phyloP scores from a whole-genome alignment of 805 yeast species.

The Dipodascus albidus region DNA sequence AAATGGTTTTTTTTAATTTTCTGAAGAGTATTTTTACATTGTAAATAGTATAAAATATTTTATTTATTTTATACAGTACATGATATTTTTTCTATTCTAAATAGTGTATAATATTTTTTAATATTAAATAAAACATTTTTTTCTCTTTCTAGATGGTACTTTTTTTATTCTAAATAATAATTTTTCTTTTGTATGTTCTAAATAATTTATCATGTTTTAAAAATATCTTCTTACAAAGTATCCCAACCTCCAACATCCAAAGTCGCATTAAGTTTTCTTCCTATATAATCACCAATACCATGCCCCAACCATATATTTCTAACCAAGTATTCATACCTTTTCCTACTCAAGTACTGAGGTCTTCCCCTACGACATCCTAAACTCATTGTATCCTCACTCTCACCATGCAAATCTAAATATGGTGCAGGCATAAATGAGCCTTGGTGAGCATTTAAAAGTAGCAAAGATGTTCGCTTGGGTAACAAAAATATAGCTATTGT shows the following conservation, averaged over 20 bases:
- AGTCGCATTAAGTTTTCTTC: slow-evolving; percentile 66
- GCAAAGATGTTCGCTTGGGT: slow-evolving; percentile 55
- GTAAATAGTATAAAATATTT: no score
- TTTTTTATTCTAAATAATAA: no score
- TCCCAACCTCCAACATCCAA: slow-evolving; percentile 96
- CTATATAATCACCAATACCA: slow-evolving; percentile 64
- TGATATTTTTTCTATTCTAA: no score
- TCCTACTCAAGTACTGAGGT: slow-evolving; percentile 52
- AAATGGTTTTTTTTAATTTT: no score
- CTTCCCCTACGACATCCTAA: slow-evolving; percentile 39
- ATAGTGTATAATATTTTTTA: no score
- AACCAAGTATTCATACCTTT: slow-evolving; percentile 54
- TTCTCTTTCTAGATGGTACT: no score
- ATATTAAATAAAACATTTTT: no score
- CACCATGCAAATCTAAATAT: slow-evolving; percentile 78
- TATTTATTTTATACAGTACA: no score
- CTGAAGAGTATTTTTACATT: no score
- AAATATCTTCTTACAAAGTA: slow-evolving; percentile 36
- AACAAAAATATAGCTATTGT: slow-evolving; percentile 61
- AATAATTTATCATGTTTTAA: neutral
- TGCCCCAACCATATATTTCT: slow-evolving; percentile 68
- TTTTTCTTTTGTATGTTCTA: no score
- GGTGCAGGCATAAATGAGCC: slow-evolving; percentile 85
- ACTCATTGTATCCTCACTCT: slow-evolving; percentile 58
- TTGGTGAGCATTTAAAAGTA: slow-evolving; percentile 56